Evolutionary conservation across 108 stramenopile genomes (phyloP), one percentile per base, ranked within the genome.

Genomic region (Discostella stelligeroides): DNA sequence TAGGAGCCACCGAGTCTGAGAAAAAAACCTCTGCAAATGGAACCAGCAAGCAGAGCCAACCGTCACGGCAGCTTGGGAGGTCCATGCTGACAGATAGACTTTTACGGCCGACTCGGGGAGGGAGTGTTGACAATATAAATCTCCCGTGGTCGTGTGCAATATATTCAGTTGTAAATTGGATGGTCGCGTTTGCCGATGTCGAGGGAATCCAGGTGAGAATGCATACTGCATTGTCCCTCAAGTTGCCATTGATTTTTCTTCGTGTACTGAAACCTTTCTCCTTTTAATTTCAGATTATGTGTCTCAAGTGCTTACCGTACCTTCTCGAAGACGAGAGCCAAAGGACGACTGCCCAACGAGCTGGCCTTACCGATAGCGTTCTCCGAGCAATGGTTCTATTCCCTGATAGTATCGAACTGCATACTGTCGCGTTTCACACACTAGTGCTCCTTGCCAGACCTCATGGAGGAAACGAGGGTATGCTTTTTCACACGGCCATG

Each of bases 391-490:
- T 95, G 93, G 87, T 95, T n/a, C 45, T 82, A 43, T 95, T 92
- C 48, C 86, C 90, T 13, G 75, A 95, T 62, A 88, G 85, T 56
- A 83, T 80, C 10, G 73, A 86, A 39, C 85, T 95, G 8, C 89
- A 92, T 60, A 95, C 86, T 9, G 88, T 88, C 8, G 90, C 90
- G 28, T 92, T 94, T 41, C 96, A 94, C 73, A 90, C 93, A 17
- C 81, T 95, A n/a, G 96, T 97, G 9, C 82, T 97, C 5, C 83
- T 95, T 39, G 92, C 94, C 27, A 81, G 96, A 24, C 96, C 96
- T 40, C 85, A 93, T 45, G 96, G 96, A 11, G 92, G 96, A 41
- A 66, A 85, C 80, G 96, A 97, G 75, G 96, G 96, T 15, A 94
- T 89, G 91, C 84, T 97, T 12, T 93, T 93, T 57, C 91, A 90